phyloP scores from a whole-genome alignment of 345 rosid species.

The Ceriops tagal region DNA sequence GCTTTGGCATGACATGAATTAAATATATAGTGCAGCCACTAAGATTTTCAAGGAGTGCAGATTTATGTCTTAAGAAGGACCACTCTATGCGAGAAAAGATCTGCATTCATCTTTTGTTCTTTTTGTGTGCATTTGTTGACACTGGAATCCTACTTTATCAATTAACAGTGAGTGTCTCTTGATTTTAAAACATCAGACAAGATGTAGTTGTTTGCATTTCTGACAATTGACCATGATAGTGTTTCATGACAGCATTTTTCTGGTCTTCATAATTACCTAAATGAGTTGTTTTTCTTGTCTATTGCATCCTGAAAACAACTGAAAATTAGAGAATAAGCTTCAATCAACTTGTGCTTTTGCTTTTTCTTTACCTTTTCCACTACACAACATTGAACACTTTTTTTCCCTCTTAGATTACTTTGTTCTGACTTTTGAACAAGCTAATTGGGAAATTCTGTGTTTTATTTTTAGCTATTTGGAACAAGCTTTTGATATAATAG shows the following conservation, averaged over 20 bases:
- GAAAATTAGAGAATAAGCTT: conserved; percentile 15
- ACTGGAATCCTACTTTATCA: background rate
- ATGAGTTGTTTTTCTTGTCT: conserved; percentile 6
- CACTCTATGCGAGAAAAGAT: background rate
- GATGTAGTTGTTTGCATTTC: background rate
- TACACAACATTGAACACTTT: background rate
- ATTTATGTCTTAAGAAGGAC: background rate
- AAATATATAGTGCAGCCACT: conserved; percentile 7
- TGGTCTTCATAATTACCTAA: conserved; percentile 23
- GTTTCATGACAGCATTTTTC: conserved; percentile 1
- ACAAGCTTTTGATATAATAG: background rate
- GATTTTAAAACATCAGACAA: background rate
- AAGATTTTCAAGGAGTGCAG: background rate
- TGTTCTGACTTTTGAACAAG: background rate
- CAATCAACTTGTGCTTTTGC: background rate
- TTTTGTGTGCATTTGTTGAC: background rate
- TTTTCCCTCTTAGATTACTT: too few relatives aligned
- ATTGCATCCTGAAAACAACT: conserved; percentile 9
- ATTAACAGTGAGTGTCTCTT: background rate
- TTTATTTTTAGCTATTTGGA: background rate
- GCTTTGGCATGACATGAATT: conserved; percentile 12
- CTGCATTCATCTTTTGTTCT: background rate
- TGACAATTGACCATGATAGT: background rate
- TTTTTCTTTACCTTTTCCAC: too few relatives aligned
- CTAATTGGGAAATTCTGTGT: too few relatives aligned